phyloP scores from a whole-genome alignment of 2,329 filamentous ascomycete species.

The Pseudonectria buxi region DNA sequence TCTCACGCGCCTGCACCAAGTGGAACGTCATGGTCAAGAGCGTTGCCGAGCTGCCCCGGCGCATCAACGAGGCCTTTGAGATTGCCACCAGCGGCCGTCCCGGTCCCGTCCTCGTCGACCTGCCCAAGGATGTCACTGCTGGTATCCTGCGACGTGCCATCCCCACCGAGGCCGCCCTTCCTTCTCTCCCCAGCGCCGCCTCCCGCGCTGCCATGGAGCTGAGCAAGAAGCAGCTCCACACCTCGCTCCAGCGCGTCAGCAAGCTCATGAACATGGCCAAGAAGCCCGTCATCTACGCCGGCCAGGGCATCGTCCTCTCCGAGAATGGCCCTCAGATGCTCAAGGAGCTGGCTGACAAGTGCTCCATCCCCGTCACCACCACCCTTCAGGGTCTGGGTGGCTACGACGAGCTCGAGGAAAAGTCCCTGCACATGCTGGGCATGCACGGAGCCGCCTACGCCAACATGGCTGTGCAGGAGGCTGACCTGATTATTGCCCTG shows the following conservation, averaged over 20 bases:
- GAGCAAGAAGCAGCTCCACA: constrained; percentile 63
- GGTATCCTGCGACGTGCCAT: constrained; percentile 78
- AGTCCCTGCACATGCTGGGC: constrained; percentile 95
- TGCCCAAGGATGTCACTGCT: constrained; percentile 94
- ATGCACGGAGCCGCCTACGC: constrained; percentile 98
- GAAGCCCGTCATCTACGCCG: constrained; percentile 93
- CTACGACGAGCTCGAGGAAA: constrained; percentile 88
- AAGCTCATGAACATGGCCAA: constrained; percentile 80
- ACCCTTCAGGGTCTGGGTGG: constrained; percentile 90
- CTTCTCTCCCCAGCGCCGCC: constrained; percentile 77
- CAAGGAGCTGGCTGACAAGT: constrained; percentile 83
- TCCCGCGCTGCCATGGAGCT: constrained; percentile 72
- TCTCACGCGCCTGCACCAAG: constrained; percentile 92
- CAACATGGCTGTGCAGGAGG: constrained; percentile 97
- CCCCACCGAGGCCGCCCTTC: constrained; percentile 65
- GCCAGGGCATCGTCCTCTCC: constrained; percentile 77
- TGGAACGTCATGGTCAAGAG: constrained; percentile 99
- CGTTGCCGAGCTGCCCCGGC: constrained; percentile 81
- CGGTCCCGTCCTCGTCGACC: constrained; percentile 88
- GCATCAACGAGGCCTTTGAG: constrained; percentile 97
- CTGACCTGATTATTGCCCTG: constrained; percentile 90
- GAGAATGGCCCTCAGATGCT: constrained; percentile 74
- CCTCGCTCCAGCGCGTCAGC: constrained; percentile 70
- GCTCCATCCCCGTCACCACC: constrained; percentile 87
- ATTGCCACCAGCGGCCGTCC: constrained; percentile 92